Conservation (phyloP, 441 rosid species). For the Adansonia gregorii region DNA sequence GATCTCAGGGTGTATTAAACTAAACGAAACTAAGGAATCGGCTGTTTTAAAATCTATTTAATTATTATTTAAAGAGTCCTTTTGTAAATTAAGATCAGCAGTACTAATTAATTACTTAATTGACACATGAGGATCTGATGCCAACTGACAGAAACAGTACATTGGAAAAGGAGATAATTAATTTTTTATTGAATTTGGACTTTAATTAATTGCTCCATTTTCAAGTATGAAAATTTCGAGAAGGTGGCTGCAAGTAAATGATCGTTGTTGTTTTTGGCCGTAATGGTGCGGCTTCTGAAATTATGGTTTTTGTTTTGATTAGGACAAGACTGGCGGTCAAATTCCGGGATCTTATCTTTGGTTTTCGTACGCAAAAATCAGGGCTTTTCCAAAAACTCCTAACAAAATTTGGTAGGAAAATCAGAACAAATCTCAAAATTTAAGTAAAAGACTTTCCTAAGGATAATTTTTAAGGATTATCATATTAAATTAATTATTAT, state of each 20-base stretch:
- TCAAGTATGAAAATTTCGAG: not conserved
- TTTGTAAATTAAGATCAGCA: not conserved
- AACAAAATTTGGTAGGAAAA: too few species aligned
- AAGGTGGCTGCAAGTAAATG: not conserved
- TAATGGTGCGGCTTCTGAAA: not conserved
- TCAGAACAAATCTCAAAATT: too few species aligned
- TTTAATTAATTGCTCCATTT: not conserved
- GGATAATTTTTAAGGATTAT: too few species aligned
- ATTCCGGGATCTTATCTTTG: not conserved
- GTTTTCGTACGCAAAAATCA: not conserved
- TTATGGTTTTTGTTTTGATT: not conserved
- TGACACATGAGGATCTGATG: not conserved
- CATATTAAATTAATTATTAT: too few species aligned
- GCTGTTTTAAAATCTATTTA: too few species aligned
- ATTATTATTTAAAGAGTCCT: too few species aligned
- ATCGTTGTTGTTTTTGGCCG: not conserved
- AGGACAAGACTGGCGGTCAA: not conserved
- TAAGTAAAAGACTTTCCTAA: not conserved
- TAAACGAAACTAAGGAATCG: not conserved
- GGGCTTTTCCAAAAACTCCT: too few species aligned
- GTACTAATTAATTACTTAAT: not conserved
- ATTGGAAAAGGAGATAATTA: not conserved
- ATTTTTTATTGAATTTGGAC: not conserved
- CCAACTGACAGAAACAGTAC: constrained; percentile 21
- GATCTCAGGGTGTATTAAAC: not conserved